Conservation (phyloP, 768 basidiomycete genomes). For the Psilocybe cubensis region DNA sequence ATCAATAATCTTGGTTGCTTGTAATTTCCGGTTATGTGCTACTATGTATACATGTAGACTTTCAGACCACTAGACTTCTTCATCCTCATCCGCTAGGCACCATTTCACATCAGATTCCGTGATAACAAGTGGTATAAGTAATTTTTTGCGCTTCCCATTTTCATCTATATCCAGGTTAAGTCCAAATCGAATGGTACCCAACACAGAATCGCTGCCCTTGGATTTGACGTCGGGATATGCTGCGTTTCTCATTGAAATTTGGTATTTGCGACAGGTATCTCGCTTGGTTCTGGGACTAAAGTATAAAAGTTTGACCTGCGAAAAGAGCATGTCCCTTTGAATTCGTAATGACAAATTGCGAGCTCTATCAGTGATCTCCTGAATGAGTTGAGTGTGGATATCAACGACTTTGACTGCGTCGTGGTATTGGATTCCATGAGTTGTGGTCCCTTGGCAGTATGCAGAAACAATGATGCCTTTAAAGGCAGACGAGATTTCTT, state of each 20-base stretch:
- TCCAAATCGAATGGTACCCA: constrained; percentile 14
- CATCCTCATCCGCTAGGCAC: not conserved
- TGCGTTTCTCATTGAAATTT: not conserved
- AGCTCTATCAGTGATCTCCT: not conserved
- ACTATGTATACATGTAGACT: too few relatives aligned
- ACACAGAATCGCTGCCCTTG: not conserved
- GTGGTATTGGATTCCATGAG: not conserved
- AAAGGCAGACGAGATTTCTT: not conserved
- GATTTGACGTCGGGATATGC: constrained; percentile 2
- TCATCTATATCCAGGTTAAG: constrained; percentile 7
- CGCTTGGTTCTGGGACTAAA: not conserved
- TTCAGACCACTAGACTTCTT: too few relatives aligned
- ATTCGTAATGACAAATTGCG: constrained; percentile 5
- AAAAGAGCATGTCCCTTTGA: constrained; percentile 2
- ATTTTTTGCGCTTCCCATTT: not conserved
- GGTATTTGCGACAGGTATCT: not conserved
- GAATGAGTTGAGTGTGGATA: not conserved
- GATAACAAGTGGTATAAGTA: not conserved
- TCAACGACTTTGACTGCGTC: not conserved
- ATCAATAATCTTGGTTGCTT: too few relatives aligned
- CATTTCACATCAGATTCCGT: not conserved
- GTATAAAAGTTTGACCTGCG: constrained; percentile 1
- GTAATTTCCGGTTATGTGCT: too few relatives aligned
- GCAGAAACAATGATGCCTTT: not conserved
- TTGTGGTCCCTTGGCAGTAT: not conserved